These are phyloP conservation scores for Fragosphaeria purpurea DNA, from an alignment of 2,329 filamentous ascomycete genomes.

Conservation along the genomic window DNA sequence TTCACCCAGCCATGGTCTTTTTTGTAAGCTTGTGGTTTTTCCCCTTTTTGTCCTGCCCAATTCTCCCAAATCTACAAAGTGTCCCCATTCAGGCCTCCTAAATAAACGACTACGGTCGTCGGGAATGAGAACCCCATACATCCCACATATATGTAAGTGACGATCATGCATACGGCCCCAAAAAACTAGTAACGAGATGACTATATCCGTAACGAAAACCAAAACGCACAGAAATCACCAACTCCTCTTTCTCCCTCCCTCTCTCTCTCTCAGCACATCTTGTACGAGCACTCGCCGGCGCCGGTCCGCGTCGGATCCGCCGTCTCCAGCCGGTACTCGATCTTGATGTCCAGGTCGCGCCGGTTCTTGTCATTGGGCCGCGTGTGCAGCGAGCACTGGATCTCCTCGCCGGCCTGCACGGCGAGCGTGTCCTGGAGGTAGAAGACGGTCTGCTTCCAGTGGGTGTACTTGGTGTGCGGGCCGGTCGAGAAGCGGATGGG, in stretches of 20 bases:
- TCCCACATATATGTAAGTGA: no score
- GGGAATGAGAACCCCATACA: background rate
- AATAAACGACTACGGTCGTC: no score
- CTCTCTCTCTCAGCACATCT: conserved; percentile 48
- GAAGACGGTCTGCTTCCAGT: conserved; percentile 99
- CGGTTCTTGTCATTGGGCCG: conserved; percentile 90
- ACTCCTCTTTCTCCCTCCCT: background rate
- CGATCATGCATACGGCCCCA: no score
- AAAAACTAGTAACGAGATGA: no score
- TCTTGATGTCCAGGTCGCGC: conserved; percentile 84
- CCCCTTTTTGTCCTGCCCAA: no score
- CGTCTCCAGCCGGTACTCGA: conserved; percentile 73
- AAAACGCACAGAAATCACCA: background rate
- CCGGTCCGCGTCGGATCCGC: conserved; percentile 59
- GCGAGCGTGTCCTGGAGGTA: conserved; percentile 91
- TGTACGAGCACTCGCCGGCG: conserved; percentile 68
- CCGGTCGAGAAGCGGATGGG: conserved; percentile 93
- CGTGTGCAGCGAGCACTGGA: conserved; percentile 65
- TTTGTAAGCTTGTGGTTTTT: no score
- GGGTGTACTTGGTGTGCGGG: conserved; percentile 96
- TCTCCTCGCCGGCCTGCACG: conserved; percentile 74
- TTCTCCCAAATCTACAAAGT: no score
- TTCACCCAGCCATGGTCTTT: no score
- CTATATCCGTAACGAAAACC: background rate
- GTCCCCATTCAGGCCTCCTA: no score